Conservation (phyloP, 2,329 filamentous ascomycete species). For the Trichocomaceae sp. region DNA sequence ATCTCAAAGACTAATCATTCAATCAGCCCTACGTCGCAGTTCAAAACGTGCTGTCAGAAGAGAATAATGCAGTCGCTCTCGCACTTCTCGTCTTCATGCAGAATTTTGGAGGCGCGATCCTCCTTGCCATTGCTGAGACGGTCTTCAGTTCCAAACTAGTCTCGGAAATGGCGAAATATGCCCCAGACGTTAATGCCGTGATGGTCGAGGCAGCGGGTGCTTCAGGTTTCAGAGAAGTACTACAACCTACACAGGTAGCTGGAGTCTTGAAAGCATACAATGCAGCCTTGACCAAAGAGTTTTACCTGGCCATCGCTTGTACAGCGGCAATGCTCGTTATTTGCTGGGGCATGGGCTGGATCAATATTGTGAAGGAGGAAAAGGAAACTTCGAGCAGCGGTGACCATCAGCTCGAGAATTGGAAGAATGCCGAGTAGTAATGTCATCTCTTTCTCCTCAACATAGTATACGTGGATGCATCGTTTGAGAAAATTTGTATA, state of each 20-base stretch:
- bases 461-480: no score
- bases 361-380: slow-evolving; percentile 12
- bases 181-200: slow-evolving; percentile 23
- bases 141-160: slow-evolving; percentile 32
- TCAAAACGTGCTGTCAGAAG: slow-evolving; percentile 29
- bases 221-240: slow-evolving; percentile 32
- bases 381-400: no score
- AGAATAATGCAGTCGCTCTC: slow-evolving; percentile 31
- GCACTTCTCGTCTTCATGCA: slow-evolving; percentile 32
- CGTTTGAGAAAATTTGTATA: no score
- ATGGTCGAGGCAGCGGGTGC: slow-evolving; percentile 29
- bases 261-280: slow-evolving; percentile 7
- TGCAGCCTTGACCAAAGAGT: slow-evolving; percentile 20
- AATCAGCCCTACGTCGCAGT: slow-evolving; percentile 24
- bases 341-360: slow-evolving; percentile 12
- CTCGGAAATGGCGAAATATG: slow-evolving; percentile 21
- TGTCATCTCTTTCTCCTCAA: no score
- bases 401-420: no score
- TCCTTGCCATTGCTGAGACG: slow-evolving; percentile 32
- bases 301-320: slow-evolving; percentile 21
- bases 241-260: slow-evolving; percentile 21
- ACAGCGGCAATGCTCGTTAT: slow-evolving; percentile 19
- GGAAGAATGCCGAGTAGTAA: no score
- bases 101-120: slow-evolving; percentile 33
- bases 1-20: neutral